Evolutionary conservation across 2,329 filamentous ascomycete species (phyloP), one percentile per base, ranked within the genome.

Genomic region (Pseudonectria foliicola): DNA sequence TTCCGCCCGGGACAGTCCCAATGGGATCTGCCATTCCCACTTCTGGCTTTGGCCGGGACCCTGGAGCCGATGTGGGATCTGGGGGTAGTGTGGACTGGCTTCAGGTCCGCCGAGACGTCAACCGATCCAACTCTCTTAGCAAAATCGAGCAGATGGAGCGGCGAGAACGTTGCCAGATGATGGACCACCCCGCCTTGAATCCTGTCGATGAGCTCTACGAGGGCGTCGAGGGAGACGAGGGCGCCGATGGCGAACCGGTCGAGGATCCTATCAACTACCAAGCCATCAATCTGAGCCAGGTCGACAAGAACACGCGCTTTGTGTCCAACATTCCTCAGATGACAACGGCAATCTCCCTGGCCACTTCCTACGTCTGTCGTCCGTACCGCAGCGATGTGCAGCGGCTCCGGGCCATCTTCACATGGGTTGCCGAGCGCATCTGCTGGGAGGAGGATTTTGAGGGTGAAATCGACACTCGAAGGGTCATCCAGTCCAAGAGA

Each of bases 291-390:
- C 70, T 96, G 28, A 77, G 73, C 38, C 76, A 95, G 38, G 92
- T 98, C 2, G 92, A 98, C 67, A 98, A 98, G 63, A 95, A 89
- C 54, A 85, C 89, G 5, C 80, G 92, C 2, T 98, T 96, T 59
- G 75, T 96, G 44, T 85, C 78, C 53, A 87, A 77, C 47, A 69
- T 95, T 12, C 88, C 90, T 1, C 79, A 85, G 1, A 83, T 82
- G 63, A 87, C 84, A 1, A 95, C 85, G 12, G 80, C 90, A 0
- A 75, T 82, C 16, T 85, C 82, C 21, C 68, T 98, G 12, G 88
- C 92, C 0, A 92, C 92, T 38, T 86, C 82, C 1, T 95, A 95
- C 55, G 80, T 98, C 10, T 98, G 93, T 55, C 78, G 92, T 18
- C 93, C 92, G 0, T 95, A 95, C 59, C 76, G 89, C 40, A 95